Conservation (phyloP, 495 filamentous ascomycete species). For the Platismatia glauca region DNA sequence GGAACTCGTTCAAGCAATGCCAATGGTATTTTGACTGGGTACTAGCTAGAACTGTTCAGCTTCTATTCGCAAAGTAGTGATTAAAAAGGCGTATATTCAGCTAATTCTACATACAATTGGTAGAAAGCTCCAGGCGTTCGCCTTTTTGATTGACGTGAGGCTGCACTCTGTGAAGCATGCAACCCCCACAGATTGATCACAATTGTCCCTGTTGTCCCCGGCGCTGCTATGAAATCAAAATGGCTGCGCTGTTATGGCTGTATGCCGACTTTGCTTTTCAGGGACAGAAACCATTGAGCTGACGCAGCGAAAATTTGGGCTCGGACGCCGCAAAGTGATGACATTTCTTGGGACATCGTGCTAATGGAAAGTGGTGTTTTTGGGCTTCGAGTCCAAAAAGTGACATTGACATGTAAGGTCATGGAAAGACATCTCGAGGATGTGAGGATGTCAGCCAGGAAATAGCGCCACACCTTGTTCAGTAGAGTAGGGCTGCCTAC, state of each 20-base stretch:
- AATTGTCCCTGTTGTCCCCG: not conserved
- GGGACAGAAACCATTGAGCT: not conserved
- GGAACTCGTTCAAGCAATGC: not conserved
- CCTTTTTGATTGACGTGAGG: not conserved
- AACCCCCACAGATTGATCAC: not conserved
- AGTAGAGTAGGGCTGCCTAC: not conserved
- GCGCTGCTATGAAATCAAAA: no score
- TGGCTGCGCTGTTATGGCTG: no score
- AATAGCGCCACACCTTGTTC: not conserved
- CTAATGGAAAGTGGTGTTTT: not conserved
- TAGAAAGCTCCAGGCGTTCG: not conserved
- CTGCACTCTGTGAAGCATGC: not conserved
- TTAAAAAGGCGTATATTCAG: not conserved
- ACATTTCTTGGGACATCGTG: not conserved
- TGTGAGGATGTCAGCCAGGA: not conserved
- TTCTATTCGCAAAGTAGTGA: not conserved
- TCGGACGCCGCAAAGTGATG: not conserved
- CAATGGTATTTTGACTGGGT: not conserved
- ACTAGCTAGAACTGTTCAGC: not conserved
- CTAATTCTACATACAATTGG: not conserved
- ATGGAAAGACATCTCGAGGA: no score
- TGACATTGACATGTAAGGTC: no score
- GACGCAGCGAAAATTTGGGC: not conserved
- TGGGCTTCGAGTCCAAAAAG: not conserved
- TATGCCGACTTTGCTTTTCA: no score